Conservation (phyloP, 306 rosid genomes). For the Erythrophleum fordii region DNA sequence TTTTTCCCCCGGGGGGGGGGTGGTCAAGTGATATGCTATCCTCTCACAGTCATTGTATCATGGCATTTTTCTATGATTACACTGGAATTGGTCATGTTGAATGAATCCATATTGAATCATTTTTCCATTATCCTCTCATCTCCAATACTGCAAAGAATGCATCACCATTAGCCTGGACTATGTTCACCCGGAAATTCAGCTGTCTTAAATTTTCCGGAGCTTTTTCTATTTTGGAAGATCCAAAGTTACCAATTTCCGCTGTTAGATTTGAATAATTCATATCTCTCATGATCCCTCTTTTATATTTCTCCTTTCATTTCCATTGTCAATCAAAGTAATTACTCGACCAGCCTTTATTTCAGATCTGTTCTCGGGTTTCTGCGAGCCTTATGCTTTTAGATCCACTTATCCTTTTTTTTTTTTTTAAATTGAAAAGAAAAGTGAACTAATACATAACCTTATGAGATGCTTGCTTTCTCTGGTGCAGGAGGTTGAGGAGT, state of each 20-base stretch:
- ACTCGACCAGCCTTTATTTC: not conserved
- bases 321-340: not conserved
- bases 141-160: not conserved
- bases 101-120: not conserved
- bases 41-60: not conserved
- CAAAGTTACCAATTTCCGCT: not conserved
- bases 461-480: slow-evolving; percentile 56
- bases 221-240: not conserved
- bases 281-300: not conserved
- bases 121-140: not conserved
- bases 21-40: not conserved
- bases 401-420: slow-evolving; percentile 32
- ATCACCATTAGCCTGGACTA: not conserved
- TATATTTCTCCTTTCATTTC: not conserved
- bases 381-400: not conserved
- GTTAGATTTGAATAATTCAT: not conserved
- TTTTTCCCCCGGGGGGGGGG: too few species aligned
- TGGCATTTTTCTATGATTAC: not conserved
- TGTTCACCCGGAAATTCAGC: not conserved
- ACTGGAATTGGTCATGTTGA: not conserved
- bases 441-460: not conserved
- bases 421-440: slow-evolving; percentile 60
- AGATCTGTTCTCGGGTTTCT: not conserved
- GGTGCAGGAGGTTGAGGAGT: slow-evolving; percentile 80
- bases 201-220: not conserved